Base-by-base conservation (phyloP, 2,329 filamentous ascomycete genomes). In the Trichoderma atroviride region DNA sequence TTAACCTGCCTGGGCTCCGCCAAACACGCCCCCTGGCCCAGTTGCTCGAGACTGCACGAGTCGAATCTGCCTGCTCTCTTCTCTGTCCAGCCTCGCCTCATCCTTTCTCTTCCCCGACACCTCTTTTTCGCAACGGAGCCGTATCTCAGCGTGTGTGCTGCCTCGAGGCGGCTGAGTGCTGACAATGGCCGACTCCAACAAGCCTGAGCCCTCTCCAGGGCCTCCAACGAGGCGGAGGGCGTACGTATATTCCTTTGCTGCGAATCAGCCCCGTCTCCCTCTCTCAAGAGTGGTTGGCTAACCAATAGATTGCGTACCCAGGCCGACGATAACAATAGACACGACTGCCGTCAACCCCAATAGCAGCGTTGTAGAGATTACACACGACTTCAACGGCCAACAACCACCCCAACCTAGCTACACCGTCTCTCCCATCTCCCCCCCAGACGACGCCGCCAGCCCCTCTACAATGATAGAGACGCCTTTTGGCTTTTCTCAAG, bases 241-340 rank as follows among this genome's bases (percentile, higher is more conserved):
- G 81, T 82, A 76, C 65, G 81, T 81, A 66, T n/a, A 13, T 50
- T 24, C n/a, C 33, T 35, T 37, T 35, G 31, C 4, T 35, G 40
- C 4, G 37, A 52, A 57, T 43, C 33, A 37, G 50, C 62, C 67
- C 40, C 64, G 59, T 50, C 57, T 52, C 52, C 35, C 35, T 53
- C 27, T 7, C 16, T 9, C n/a, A 35, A 55, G 43, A 37, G 22
- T 35, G 27, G 35, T 55, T 59, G 31, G 59, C 70, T 72, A 63
- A 71, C 69, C 56, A 13, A 27, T 24, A 55, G 16, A 33, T 24
- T 59, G 53, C 55, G 56, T 70, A 50, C 71, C 86, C 70, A 87
- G 85, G 53, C 85, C 85, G 43, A 86, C 85, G 65, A 87, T 87
- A 70, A 87, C 83, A 63, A 86, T 87, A 65, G 84, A 87, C 72